phyloP scores from a whole-genome alignment of 768 basidiomycete species.

The Kwoniella dendrophila region DNA sequence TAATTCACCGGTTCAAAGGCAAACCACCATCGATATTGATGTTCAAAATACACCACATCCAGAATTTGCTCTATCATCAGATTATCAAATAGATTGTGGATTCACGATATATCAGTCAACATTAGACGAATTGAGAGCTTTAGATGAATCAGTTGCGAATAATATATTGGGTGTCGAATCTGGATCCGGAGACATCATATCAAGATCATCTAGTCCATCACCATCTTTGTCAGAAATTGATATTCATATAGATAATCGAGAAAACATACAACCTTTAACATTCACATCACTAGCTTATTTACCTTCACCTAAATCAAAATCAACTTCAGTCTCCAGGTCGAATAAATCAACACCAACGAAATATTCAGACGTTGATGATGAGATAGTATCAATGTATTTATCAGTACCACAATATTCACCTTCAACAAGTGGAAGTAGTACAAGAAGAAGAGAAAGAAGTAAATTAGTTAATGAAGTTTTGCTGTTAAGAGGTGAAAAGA shows the following conservation, averaged over 20 bases:
- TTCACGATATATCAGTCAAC: constrained; percentile 9
- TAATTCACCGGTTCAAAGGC: not conserved
- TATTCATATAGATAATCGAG: constrained; percentile 31
- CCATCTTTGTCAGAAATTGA: constrained; percentile 9
- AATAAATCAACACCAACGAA: constrained; percentile 14
- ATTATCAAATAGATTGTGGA: constrained; percentile 19
- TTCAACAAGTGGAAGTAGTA: constrained; percentile 19
- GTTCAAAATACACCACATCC: constrained; percentile 10
- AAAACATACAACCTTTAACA: constrained; percentile 37
- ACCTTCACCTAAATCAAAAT: constrained; percentile 8
- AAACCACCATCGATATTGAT: constrained; percentile 3
- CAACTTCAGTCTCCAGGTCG: not conserved
- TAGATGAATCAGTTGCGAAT: constrained; percentile 11
- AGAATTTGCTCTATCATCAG: not conserved
- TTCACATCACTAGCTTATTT: constrained; percentile 1
- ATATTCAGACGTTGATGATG: constrained; percentile 6
- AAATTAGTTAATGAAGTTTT: constrained; percentile 27
- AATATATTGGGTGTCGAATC: constrained; percentile 1
- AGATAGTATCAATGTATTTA: constrained; percentile 18
- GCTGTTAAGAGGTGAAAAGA: constrained; percentile 19
- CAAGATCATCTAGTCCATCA: not conserved
- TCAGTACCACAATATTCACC: constrained; percentile 8
- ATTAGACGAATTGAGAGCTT: not conserved
- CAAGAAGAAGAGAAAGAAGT: constrained; percentile 25
- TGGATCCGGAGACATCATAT: not conserved